Conservation (phyloP, 129 eudicot species). For the Lactuca saligna region DNA sequence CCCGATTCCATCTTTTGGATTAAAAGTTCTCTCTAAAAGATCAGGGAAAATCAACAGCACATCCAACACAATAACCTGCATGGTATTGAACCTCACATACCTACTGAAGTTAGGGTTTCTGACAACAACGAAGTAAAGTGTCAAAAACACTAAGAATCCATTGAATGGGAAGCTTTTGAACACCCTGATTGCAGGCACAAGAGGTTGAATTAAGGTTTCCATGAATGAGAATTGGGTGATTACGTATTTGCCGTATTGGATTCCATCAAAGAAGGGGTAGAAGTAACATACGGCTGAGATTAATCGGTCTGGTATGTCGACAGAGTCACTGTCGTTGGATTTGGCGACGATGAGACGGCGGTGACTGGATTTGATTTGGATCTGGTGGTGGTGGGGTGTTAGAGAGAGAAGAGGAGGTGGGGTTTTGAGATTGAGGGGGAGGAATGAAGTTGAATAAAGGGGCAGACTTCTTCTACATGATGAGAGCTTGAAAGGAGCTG, state of each 20-base stretch:
- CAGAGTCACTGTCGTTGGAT: constrained; percentile 50
- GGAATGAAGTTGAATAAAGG: constrained; percentile 24
- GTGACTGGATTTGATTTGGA: constrained; percentile 25
- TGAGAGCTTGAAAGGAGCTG: constrained; percentile 32
- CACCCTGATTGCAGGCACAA: constrained; percentile 79
- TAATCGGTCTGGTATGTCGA: constrained; percentile 79
- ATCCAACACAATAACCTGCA: constrained; percentile 98
- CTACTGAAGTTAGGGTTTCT: constrained; percentile 85
- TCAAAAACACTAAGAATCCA: constrained; percentile 67
- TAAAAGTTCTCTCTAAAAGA: constrained; percentile 69
- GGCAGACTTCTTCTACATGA: constrained; percentile 18
- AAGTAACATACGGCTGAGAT: constrained; percentile 89
- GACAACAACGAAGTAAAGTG: constrained; percentile 85
- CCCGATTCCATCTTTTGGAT: constrained; percentile 79
- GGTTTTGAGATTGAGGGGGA: constrained; percentile 25
- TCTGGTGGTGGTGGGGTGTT: neutral
- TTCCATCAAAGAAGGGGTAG: constrained; percentile 94
- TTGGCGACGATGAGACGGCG: constrained; percentile 39
- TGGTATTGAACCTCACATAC: constrained; percentile 94
- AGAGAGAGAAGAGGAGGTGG: constrained; percentile 28
- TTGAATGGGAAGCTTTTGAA: constrained; percentile 90
- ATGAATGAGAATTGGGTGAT: constrained; percentile 73
- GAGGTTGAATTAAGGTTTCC: constrained; percentile 73
- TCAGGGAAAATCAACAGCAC: constrained; percentile 94
- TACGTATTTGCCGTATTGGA: constrained; percentile 88